Conservation (phyloP, 495 filamentous ascomycete genomes). For the Neurospora sp. region DNA sequence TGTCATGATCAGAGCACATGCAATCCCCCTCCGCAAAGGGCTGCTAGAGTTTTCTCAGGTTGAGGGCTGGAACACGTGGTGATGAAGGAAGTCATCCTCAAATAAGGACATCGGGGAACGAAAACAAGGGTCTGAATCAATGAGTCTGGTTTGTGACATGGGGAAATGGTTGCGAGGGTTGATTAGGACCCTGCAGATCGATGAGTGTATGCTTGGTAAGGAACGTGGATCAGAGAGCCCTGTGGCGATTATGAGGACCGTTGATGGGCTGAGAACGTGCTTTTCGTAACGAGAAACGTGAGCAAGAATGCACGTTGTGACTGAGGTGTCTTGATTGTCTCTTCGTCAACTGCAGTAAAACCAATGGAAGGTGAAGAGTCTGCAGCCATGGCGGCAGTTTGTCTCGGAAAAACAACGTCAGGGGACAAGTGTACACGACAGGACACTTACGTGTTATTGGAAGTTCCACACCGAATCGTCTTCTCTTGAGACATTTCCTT, state of each 20-base stretch:
- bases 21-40: background rate
- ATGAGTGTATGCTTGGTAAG: background rate
- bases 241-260: background rate
- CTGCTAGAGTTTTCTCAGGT: background rate
- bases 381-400: background rate
- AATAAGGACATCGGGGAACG: background rate
- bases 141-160: background rate
- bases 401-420: slow-evolving; percentile 3
- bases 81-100: background rate
- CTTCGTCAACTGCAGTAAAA: background rate
- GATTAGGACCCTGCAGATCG: background rate
- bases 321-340: background rate
- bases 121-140: background rate
- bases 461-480: background rate
- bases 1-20: background rate
- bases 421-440: background rate
- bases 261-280: background rate
- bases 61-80: background rate
- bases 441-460: background rate
- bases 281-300: background rate
- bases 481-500: background rate
- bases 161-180: background rate
- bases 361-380: background rate
- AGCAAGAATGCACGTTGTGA: background rate
- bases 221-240: background rate